Base-by-base conservation (phyloP, 805 yeast species). In the Schizosaccharomyces cryophilus region DNA sequence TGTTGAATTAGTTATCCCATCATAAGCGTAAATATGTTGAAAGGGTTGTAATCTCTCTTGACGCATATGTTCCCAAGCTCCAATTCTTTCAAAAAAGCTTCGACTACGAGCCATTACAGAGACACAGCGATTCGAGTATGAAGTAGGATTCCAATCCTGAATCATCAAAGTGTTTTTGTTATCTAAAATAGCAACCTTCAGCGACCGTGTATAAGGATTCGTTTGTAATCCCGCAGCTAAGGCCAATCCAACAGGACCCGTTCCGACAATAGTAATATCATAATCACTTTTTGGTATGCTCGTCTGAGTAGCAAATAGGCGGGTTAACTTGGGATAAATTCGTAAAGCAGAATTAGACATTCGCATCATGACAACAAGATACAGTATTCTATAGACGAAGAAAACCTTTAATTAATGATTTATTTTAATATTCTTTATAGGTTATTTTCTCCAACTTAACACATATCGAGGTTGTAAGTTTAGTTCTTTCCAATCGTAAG, bases 211-310 rank as follows among this genome's bases (percentile, higher is more conserved):
- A 24, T 75, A 69, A 2, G 83, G 80, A 1, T 88, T 83, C 65
- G 77, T 76, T 69, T 85, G 84, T 66, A 90, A 72, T 0, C 95
- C 94, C 0, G 95, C 78, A 4, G 93, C 82, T 45, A 93, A 73
- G 1, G 95, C 83, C 62, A 93, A 73, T 0, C 98, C 98, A 0
- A 97, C 97, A 0, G 97, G 96, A 0, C 98, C 98, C 6, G 95
- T 97, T 45, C 98, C 98, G 45, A 93, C 85, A 61, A 93, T 85
- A 6, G 87, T 82, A 24, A 93, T 79, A 70, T 90, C 96, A 17
- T 9, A 54, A 19, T 45, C 26, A 5, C 24, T 5, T 45, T 45
- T n/a, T 19, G 11, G 26, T 45, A 13, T 45, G 7, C 17, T 45
- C 40, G 40, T 9, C 26, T 45, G 51, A 5, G 26, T 11, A 19